Evolutionary conservation across 768 basidiomycete species (phyloP).

Genomic region (Cyclocybe aegerita): DNA sequence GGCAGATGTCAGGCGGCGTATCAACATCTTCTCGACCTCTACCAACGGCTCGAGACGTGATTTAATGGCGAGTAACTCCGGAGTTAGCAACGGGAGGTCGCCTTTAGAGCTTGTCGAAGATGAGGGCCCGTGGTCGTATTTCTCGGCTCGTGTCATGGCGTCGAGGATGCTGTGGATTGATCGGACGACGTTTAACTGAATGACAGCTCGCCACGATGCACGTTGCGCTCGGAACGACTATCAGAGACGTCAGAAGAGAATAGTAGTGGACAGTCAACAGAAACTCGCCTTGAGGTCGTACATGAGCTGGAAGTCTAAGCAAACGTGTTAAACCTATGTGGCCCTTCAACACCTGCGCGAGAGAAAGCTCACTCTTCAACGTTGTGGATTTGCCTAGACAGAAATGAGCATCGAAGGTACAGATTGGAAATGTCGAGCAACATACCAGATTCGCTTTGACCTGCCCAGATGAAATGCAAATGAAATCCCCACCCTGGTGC

Average conservation of each 20-base stretch:
- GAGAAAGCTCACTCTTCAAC: conserved; percentile 60
- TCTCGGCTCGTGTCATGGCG: conserved; percentile 39
- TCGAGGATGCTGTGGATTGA: conserved; percentile 66
- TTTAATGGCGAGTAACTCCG: conserved; percentile 52
- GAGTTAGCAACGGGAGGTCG: conserved; percentile 35
- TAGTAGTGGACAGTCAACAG: not conserved
- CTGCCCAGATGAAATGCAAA: conserved; percentile 26
- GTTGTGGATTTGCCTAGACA: conserved; percentile 75
- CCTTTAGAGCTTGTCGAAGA: conserved; percentile 17
- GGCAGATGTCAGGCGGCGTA: conserved; percentile 53
- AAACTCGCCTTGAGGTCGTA: conserved; percentile 52
- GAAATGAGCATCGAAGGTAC: conserved; percentile 2
- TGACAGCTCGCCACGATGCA: conserved; percentile 64
- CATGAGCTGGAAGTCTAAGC: conserved; percentile 61
- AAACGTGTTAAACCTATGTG: not conserved
- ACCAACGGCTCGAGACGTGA: conserved; percentile 60
- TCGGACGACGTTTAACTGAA: conserved; percentile 71
- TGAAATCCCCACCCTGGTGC: not conserved
- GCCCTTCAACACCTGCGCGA: not conserved
- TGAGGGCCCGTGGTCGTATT: conserved; percentile 10
- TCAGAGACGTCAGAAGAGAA: not conserved
- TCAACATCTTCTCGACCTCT: conserved; percentile 60
- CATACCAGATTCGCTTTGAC: conserved; percentile 82
- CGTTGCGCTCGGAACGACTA: conserved; percentile 61
- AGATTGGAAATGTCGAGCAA: not conserved